Conservation (phyloP, 345 rosid genomes). For the Ceriops decandra region DNA sequence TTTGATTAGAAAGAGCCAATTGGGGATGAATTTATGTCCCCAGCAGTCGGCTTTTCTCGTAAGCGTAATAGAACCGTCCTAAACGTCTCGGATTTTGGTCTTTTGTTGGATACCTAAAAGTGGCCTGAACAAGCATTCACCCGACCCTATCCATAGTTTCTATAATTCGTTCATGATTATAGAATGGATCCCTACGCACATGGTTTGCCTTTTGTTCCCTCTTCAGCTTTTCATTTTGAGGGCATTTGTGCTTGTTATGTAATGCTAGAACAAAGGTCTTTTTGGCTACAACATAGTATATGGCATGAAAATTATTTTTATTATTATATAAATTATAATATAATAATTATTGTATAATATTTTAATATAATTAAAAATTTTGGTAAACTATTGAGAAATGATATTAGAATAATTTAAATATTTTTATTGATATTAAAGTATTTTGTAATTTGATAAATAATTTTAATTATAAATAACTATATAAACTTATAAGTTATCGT, state of each 20-base stretch:
- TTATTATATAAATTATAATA: too few relatives aligned
- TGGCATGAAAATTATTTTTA: too few relatives aligned
- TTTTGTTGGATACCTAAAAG: constrained; percentile 28
- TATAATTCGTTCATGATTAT: not conserved
- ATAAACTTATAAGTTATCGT: too few relatives aligned
- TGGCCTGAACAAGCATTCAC: constrained; percentile 15
- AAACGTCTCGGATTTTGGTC: constrained; percentile 20
- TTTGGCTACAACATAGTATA: not conserved
- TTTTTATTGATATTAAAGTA: too few relatives aligned
- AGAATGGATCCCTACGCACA: constrained; percentile 12
- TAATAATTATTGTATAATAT: too few relatives aligned
- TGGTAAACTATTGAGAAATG: too few relatives aligned
- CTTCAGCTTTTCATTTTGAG: constrained; percentile 3
- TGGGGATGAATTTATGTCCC: constrained; percentile 25
- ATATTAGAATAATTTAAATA: too few relatives aligned
- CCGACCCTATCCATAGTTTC: constrained; percentile 18
- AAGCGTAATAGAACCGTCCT: constrained; percentile 22
- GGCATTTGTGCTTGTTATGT: constrained; percentile 5
- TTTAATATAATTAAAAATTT: too few relatives aligned
- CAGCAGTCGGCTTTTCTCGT: constrained; percentile 23
- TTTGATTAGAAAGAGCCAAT: constrained; percentile 24
- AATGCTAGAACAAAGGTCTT: constrained; percentile 12
- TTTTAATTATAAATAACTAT: too few relatives aligned
- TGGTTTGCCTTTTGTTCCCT: constrained; percentile 17
- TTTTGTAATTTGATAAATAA: too few relatives aligned